Percentiles rank a stretch among this genome's conserved stretches.
These are phyloP conservation scores for Clohesyomyces aquaticus DNA, from an alignment of 495 filamentous ascomycete genomes.

Conservation along the genomic window DNA sequence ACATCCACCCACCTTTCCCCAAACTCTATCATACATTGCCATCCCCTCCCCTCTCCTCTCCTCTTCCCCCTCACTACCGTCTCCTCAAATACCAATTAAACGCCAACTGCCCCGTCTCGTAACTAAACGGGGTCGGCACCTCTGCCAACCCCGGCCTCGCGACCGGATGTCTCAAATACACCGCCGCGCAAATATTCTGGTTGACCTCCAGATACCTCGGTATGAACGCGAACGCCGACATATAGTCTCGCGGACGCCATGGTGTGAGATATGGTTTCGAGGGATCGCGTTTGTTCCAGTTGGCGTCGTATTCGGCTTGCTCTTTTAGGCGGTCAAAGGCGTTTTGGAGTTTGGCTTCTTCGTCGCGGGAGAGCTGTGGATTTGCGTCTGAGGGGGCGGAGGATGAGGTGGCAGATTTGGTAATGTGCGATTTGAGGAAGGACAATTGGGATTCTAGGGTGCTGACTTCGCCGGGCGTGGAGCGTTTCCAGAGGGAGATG, in stretches of 20 bases:
- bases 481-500: constrained; percentile 54
- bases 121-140: constrained; percentile 82
- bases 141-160: constrained; percentile 85
- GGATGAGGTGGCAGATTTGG: constrained; percentile 15
- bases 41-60: neutral
- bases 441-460: constrained; percentile 59
- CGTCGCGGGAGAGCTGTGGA: constrained; percentile 28
- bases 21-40: neutral
- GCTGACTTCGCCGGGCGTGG: constrained; percentile 49
- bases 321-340: constrained; percentile 62
- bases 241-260: constrained; percentile 85
- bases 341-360: constrained; percentile 38
- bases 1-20: too few species aligned
- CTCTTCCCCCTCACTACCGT: constrained; percentile 53
- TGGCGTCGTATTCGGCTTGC: constrained; percentile 59
- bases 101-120: constrained; percentile 67
- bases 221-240: constrained; percentile 91
- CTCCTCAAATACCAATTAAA: constrained; percentile 94
- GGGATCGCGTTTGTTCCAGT: constrained; percentile 54
- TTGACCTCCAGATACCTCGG: constrained; percentile 96
- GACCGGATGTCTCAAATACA: constrained; percentile 94
- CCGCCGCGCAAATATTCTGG: constrained; percentile 90
- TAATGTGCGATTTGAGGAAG: constrained; percentile 42
- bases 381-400: constrained; percentile 18
- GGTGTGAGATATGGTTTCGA: constrained; percentile 87